Conservation (phyloP, 2,329 filamentous ascomycete species). For the Westerdykella ornata region DNA sequence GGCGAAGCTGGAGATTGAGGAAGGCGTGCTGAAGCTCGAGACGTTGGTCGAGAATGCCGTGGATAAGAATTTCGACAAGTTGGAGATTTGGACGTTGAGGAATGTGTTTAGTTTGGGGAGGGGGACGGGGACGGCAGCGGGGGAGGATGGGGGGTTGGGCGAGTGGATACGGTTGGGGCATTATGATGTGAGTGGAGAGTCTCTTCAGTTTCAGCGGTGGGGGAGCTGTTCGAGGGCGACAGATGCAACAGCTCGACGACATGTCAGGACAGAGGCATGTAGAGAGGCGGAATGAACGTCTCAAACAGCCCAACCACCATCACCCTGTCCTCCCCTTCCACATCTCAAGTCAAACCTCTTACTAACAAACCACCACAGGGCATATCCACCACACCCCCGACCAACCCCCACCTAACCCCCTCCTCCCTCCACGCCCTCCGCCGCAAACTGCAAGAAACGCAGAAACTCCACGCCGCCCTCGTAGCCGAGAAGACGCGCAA, state of each 20-base stretch:
- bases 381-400: constrained; percentile 15
- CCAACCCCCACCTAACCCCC: constrained; percentile 47
- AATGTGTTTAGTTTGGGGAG: constrained; percentile 55
- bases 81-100: constrained; percentile 73
- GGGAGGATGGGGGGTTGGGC: constrained; percentile 50
- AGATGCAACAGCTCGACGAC: too few species aligned
- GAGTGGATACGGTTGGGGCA: constrained; percentile 76
- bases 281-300: too few species aligned
- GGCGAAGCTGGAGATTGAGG: constrained; percentile 68
- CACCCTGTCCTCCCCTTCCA: not conserved
- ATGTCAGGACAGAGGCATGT: too few species aligned
- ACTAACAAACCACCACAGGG: constrained; percentile 12
- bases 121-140: constrained; percentile 49
- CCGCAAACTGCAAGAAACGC: constrained; percentile 69
- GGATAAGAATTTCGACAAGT: constrained; percentile 47
- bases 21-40: constrained; percentile 55
- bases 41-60: constrained; percentile 46
- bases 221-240: not conserved
- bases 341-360: not conserved
- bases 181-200: constrained; percentile 63
- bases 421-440: constrained; percentile 67
- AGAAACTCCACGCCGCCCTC: constrained; percentile 64
- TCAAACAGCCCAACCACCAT: too few species aligned
- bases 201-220: not conserved
- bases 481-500: constrained; percentile 66